These are phyloP conservation scores for Acer yangbiense DNA, from an alignment of 345 rosid species.

Conservation along the genomic window DNA sequence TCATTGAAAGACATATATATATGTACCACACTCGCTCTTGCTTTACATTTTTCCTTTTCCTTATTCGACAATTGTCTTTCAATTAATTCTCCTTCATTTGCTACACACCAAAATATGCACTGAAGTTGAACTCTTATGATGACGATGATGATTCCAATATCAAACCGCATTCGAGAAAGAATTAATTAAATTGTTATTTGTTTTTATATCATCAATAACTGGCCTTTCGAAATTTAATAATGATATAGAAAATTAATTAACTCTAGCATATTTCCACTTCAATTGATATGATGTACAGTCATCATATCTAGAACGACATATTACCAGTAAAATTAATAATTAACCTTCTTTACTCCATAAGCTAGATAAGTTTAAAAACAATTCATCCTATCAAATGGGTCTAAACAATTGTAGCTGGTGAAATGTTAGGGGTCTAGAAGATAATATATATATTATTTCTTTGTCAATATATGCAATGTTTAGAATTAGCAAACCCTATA, in stretches of 20 bases:
- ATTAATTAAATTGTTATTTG: background rate
- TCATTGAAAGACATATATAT: conserved; percentile 11
- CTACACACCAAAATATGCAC: background rate
- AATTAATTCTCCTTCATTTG: background rate
- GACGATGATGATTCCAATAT: conserved; percentile 19
- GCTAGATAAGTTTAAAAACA: background rate
- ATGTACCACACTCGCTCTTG: background rate
- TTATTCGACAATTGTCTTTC: background rate
- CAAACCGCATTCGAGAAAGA: conserved; percentile 5
- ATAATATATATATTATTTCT: background rate
- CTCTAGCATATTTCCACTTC: conserved; percentile 35
- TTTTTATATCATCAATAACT: conserved; percentile 11
- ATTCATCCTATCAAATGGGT: background rate
- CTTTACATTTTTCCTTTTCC: background rate
- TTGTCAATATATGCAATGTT: conserved; percentile 7
- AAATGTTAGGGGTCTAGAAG: conserved; percentile 14
- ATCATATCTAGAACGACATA: conserved; percentile 39
- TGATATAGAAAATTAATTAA: conserved; percentile 20
- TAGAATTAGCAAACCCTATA: conserved; percentile 30
- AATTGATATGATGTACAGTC: conserved; percentile 50
- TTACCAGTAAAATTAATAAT: conserved; percentile 22
- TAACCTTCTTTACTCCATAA: conserved; percentile 15
- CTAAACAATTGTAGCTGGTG: background rate
- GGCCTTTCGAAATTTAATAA: conserved; percentile 17
- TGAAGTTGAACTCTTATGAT: conserved; percentile 8